Evolutionary conservation across 2,329 filamentous ascomycete species (phyloP), one percentile per base, ranked within the genome.

Genomic region (Pleoardoris graminearum): DNA sequence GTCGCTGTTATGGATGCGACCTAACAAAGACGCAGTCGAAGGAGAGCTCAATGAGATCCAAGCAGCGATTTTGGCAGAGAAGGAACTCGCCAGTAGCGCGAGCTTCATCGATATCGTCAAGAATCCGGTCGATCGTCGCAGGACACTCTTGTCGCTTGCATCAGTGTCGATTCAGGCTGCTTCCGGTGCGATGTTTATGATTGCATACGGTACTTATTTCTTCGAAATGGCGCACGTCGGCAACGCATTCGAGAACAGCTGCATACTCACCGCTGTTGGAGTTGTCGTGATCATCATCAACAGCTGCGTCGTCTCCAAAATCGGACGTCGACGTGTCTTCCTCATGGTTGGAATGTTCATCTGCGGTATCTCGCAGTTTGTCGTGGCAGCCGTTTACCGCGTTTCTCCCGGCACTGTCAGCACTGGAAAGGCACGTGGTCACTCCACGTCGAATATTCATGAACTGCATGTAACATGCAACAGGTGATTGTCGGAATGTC

Each of bases 351-450:
- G 82, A 2, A 73, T 85, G 48, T 61, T 72, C 1, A 59, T 84
- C n/a, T 85, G 82, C 55, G 82, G 79, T n/a, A 57, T 82, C 2
- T 73, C 79, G 2, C 81, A 84, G 65, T 72, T 85, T 1, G 75
- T 81, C 46, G 75, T 81, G 11, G 82, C 82, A 1, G 70, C 79
- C 7, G 72, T 83, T 4, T 84, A 84, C 60, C 80, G 78, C 5
- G 69, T 76, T 3, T 61, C 76, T n/a, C 76, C 75, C 0, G 65
- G 67, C 3, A 71, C 71, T 7, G 60, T 60, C 0, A 35, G 56
- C n/a, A 72, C 76, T 3, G 78, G 78, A 8, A 79, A 79, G 58
- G 63, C 64, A 57, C 1, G 43, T 43, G 22, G 4, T 11, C 4
- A 6, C 7, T 23, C 11, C 3, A 3, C 12, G 8, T 27, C 11